These are phyloP conservation scores for Pythium sp. DNA, from an alignment of 352 stramenopile species.

Conservation along the genomic window DNA sequence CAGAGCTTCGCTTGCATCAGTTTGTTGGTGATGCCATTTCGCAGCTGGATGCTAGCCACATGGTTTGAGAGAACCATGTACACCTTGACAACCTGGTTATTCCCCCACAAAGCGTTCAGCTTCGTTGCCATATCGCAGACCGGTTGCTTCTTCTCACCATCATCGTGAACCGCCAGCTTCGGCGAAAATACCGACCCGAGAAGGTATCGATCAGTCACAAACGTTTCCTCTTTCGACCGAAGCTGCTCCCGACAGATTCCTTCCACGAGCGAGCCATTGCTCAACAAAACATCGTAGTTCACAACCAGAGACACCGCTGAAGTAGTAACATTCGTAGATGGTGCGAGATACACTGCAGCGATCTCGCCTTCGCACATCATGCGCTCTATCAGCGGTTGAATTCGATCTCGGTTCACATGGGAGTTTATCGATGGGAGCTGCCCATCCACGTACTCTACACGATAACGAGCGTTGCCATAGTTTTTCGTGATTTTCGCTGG, in stretches of 20 bases:
- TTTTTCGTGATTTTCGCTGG: constrained; percentile 35
- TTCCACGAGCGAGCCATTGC: constrained; percentile 37
- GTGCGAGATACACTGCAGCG: constrained; percentile 17
- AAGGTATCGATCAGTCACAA: constrained; percentile 39
- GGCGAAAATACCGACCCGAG: constrained; percentile 37
- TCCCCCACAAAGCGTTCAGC: constrained; percentile 38
- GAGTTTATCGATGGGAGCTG: constrained; percentile 20
- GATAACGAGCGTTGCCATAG: constrained; percentile 47
- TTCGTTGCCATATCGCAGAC: constrained; percentile 16
- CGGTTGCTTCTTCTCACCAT: constrained; percentile 2
- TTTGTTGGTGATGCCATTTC: constrained; percentile 40
- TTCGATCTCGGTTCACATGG: constrained; percentile 32
- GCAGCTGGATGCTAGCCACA: constrained; percentile 33
- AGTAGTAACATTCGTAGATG: neutral
- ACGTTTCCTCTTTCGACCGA: constrained; percentile 32
- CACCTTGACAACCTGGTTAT: constrained; percentile 45
- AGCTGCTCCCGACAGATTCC: constrained; percentile 32
- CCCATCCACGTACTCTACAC: constrained; percentile 46
- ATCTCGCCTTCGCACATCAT: constrained; percentile 35
- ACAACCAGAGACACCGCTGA: constrained; percentile 9
- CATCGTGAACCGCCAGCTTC: constrained; percentile 23
- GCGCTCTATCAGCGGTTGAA: constrained; percentile 28
- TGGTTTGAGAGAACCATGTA: constrained; percentile 41
- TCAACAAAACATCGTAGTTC: constrained; percentile 26
- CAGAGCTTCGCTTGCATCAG: constrained; percentile 30